Base-by-base conservation (phyloP, 2,329 filamentous ascomycete species). In the Colletotrichum sp. region DNA sequence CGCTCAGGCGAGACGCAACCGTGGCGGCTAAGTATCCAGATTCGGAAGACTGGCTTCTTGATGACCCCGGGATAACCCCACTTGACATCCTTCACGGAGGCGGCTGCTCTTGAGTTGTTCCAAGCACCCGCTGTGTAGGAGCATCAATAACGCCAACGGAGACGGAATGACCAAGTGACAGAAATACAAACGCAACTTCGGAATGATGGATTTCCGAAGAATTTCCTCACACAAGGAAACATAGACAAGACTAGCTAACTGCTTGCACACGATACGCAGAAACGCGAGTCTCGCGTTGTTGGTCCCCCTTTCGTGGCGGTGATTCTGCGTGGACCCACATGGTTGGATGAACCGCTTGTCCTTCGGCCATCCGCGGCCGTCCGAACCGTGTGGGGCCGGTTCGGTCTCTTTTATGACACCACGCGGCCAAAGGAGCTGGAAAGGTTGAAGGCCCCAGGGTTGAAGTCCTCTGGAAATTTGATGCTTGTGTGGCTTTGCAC, bases 301-400 rank as follows among this genome's bases (percentile, higher is more conserved):
- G 36, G 36, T 39, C 34, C 5, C 3, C 16, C 15, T 28, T 62
- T 3, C 15, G 26, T 62, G 30, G 16, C 28, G 64, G 16, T 15
- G 7, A 64, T n/a, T 16, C 28, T 49, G 39, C 0, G n/a, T 21
- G n/a, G 44, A 49, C 13, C 18, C 62, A 65, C 62, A 10, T 10
- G n/a, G 5, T 30, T 59, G 24, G 21, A 16, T n/a, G 8, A 30
- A 30, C 57, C 16, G 26, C 26, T 28, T 60, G 16, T 62, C 26
- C 16, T 30, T 75, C 72, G 72, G 72, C 28, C 36, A 5, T 52
- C 72, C 72, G 72, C 72, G 72, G 72, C 62, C 24, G 68, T 39
- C 72, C 69, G 72, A 8, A 3, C 16, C 28, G 39, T n/a, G 34
- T 18, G 59, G 44, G 21, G 44, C 44, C 15, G n/a, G n/a, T 10